Percentiles rank a stretch among this genome's conserved stretches.
Conservation (phyloP, 164 flowering plant species). For the Kingdonia uniflora region DNA sequence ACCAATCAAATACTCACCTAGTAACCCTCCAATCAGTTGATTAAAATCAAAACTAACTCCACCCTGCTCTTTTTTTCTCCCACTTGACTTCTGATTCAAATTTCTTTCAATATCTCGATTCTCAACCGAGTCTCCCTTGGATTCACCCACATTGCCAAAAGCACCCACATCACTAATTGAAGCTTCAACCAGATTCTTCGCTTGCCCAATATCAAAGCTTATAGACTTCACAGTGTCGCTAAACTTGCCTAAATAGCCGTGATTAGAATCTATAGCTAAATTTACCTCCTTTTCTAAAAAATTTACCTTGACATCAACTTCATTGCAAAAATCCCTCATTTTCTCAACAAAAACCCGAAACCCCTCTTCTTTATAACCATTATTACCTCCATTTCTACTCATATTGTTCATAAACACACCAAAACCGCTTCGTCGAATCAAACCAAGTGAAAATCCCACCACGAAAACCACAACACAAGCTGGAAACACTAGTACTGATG, state of each 20-base stretch:
- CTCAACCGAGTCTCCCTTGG: conserved; percentile 16
- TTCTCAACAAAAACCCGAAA: conserved; percentile 28
- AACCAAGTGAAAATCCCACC: conserved; percentile 63
- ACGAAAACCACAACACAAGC: conserved; percentile 61
- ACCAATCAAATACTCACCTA: conserved; percentile 26
- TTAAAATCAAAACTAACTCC: conserved; percentile 26
- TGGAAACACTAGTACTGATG: conserved; percentile 53
- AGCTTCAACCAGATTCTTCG: conserved; percentile 25
- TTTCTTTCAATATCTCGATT: conserved; percentile 12
- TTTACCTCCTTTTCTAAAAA: conserved; percentile 31
- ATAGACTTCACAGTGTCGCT: conserved; percentile 27
- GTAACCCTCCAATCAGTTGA: conserved; percentile 32
- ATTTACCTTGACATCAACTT: conserved; percentile 29
- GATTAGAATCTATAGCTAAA: conserved; percentile 26
- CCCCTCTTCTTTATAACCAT: conserved; percentile 26
- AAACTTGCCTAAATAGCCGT: conserved; percentile 36
- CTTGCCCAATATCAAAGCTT: conserved; percentile 18
- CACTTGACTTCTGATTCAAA: conserved; percentile 28
- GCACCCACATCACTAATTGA: conserved; percentile 13
- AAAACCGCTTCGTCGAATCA: conserved; percentile 30
- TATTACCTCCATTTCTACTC: conserved; percentile 17
- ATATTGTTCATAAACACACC: conserved; percentile 9
- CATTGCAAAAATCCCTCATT: conserved; percentile 29
- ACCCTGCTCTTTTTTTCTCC: conserved; percentile 33
- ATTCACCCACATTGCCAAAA: conserved; percentile 7